phyloP scores from a whole-genome alignment of 345 rosid genomes.

The Turritis glabra region DNA sequence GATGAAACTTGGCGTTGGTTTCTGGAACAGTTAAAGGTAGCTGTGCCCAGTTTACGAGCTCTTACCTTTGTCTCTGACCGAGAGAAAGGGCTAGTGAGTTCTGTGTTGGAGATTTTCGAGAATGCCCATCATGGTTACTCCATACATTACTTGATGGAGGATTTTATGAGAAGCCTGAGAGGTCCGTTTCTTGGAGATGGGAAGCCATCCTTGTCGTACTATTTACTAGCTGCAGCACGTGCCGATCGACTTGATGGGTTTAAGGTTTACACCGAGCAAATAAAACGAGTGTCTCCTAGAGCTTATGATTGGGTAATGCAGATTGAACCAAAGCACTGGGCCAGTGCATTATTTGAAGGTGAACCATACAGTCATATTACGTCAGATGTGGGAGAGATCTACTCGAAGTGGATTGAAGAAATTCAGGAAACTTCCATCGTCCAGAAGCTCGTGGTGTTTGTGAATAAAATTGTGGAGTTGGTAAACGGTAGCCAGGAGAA shows the following conservation, averaged over 20 bases:
- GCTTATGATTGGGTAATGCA: slow-evolving; percentile 88
- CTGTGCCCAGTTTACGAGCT: slow-evolving; percentile 50
- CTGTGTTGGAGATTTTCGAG: slow-evolving; percentile 66
- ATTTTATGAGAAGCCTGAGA: slow-evolving; percentile 62
- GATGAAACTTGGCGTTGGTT: slow-evolving; percentile 86
- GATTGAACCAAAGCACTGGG: slow-evolving; percentile 70
- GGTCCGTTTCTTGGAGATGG: slow-evolving; percentile 91
- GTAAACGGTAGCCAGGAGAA: slow-evolving; percentile 48
- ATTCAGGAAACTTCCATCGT: slow-evolving; percentile 66
- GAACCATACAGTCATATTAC: slow-evolving; percentile 67
- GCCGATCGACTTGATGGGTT: slow-evolving; percentile 65
- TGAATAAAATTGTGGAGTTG: slow-evolving; percentile 54
- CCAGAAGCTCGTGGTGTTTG: slow-evolving; percentile 59
- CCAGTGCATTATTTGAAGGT: slow-evolving; percentile 66
- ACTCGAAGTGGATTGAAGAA: slow-evolving; percentile 72
- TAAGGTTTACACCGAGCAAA: slow-evolving; percentile 55
- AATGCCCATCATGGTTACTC: slow-evolving; percentile 72
- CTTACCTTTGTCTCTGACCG: slow-evolving; percentile 81
- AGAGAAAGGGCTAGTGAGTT: slow-evolving; percentile 61
- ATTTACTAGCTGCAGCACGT: slow-evolving; percentile 71
- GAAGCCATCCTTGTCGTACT: slow-evolving; percentile 61
- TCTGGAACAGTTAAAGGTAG: slow-evolving; percentile 63
- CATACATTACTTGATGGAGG: slow-evolving; percentile 70
- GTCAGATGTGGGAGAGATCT: slow-evolving; percentile 57
- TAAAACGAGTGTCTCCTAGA: slow-evolving; percentile 59